Percentiles rank a stretch among this genome's conserved stretches.
phyloP scores from a whole-genome alignment of 2,329 filamentous ascomycete genomes.

The Epichloe uncinata region DNA sequence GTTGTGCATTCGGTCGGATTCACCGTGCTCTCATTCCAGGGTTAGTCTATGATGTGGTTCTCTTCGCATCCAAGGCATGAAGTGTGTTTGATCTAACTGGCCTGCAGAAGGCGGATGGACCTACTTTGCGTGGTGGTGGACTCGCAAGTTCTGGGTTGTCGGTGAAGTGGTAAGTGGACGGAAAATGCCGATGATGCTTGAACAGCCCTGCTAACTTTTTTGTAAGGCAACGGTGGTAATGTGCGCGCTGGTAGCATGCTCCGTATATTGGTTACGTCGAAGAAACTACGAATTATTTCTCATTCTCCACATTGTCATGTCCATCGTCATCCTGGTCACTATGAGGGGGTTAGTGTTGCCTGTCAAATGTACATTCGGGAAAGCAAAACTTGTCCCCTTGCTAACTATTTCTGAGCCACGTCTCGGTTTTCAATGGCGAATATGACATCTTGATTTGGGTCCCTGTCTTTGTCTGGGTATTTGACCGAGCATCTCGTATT shows the following conservation, averaged over 20 bases:
- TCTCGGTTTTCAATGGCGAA: constrained; percentile 36
- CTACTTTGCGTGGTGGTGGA: constrained; percentile 24
- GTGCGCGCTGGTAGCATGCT: constrained; percentile 32
- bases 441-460: constrained; percentile 38
- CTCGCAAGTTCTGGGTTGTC: constrained; percentile 34
- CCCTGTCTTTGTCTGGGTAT: constrained; percentile 33
- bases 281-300: constrained; percentile 40
- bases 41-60: constrained; percentile 10
- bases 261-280: constrained; percentile 36
- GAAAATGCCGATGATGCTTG: neutral
- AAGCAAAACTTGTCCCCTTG: neutral
- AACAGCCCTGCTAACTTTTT: neutral
- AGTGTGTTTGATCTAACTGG: neutral
- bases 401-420: constrained; percentile 22
- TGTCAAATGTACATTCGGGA: neutral
- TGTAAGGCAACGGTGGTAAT: constrained; percentile 31
- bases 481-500: constrained; percentile 33
- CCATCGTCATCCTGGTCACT: constrained; percentile 33
- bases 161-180: constrained; percentile 28
- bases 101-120: constrained; percentile 24
- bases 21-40: constrained; percentile 28
- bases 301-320: constrained; percentile 36
- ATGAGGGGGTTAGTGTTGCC: constrained; percentile 34
- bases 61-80: neutral
- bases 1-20: constrained; percentile 51